Conservation (phyloP, 1,139 yeast species). For the Pichia sp. region DNA sequence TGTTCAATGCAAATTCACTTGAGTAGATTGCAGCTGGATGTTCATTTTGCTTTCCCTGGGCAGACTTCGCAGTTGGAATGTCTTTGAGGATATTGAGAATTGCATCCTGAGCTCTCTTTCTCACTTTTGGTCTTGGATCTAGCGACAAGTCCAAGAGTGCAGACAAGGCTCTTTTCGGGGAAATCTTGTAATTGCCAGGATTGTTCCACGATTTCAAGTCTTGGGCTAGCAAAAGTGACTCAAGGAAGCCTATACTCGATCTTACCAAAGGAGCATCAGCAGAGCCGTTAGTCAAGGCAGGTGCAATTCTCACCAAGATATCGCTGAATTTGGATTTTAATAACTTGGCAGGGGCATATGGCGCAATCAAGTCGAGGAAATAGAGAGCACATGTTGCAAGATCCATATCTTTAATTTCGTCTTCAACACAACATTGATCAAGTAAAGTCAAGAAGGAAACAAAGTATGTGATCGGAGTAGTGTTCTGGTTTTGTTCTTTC, state of each 20-base stretch:
- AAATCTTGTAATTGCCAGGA: constrained; percentile 46
- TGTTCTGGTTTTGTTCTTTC: constrained; percentile 60
- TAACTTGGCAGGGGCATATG: constrained; percentile 65
- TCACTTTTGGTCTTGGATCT: constrained; percentile 91
- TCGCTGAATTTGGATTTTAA: constrained; percentile 71
- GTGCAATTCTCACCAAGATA: constrained; percentile 75
- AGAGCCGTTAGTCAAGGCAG: constrained; percentile 63
- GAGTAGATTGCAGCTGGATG: constrained; percentile 73
- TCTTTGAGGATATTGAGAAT: constrained; percentile 49
- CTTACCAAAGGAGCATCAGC: constrained; percentile 83
- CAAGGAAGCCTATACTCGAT: constrained; percentile 83
- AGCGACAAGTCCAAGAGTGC: constrained; percentile 77
- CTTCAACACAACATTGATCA: constrained; percentile 59
- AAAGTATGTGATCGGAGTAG: constrained; percentile 54
- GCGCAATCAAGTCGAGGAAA: constrained; percentile 74
- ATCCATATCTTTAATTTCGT: constrained; percentile 53
- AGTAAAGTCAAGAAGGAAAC: constrained; percentile 77
- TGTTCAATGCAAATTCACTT: constrained; percentile 63
- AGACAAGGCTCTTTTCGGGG: constrained; percentile 77
- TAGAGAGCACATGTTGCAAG: constrained; percentile 77
- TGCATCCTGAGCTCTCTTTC: constrained; percentile 93
- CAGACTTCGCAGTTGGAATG: constrained; percentile 69
- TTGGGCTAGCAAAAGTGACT: constrained; percentile 73
- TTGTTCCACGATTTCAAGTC: constrained; percentile 73
- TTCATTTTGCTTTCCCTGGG: constrained; percentile 39